A percentile compares a stretch with the other conserved stretches of the same genome.
Conservation (phyloP, 2,329 filamentous ascomycete species). For the Nothophaeocryptopus gaeumannii region DNA sequence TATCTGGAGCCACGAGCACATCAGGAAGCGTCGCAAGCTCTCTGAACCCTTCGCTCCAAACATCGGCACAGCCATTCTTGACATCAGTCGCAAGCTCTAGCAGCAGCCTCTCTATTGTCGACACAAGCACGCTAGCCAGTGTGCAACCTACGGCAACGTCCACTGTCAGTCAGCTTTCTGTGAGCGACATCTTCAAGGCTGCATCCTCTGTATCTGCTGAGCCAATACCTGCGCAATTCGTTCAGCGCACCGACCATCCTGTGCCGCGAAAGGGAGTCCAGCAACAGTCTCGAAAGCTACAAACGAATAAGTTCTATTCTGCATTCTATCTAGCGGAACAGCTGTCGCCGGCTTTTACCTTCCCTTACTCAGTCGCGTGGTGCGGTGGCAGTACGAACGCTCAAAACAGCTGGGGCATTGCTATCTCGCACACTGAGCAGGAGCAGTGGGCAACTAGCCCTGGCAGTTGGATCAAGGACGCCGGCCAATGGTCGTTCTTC, state of each 20-base stretch:
- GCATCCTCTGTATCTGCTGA: slow-evolving; percentile 7
- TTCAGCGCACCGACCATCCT: slow-evolving; percentile 43
- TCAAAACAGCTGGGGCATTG: slow-evolving; percentile 70
- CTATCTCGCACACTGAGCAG: slow-evolving; percentile 70
- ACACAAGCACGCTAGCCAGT: slow-evolving; percentile 26
- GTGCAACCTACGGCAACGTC: slow-evolving; percentile 27
- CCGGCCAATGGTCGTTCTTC: slow-evolving; percentile 64
- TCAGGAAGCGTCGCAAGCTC: slow-evolving; percentile 22
- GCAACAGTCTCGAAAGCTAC: slow-evolving; percentile 47
- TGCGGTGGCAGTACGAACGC: slow-evolving; percentile 34
- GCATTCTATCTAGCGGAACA: slow-evolving; percentile 78
- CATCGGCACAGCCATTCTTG: slow-evolving; percentile 30
- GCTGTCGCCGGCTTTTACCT: slow-evolving; percentile 65
- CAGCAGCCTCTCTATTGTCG: slow-evolving; percentile 31
- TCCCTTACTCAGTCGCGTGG: slow-evolving; percentile 55
- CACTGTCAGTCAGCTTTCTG: slow-evolving; percentile 25
- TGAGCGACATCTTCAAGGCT: slow-evolving; percentile 37
- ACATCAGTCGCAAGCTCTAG: slow-evolving; percentile 27
- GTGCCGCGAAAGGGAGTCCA: slow-evolving; percentile 40
- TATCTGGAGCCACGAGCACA: slow-evolving; percentile 19
- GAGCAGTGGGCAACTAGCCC: slow-evolving; percentile 55
- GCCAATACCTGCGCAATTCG: slow-evolving; percentile 43
- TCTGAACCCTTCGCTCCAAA: slow-evolving; percentile 28
- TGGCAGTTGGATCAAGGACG: slow-evolving; percentile 21
- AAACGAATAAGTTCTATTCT: slow-evolving; percentile 69